phyloP scores from a whole-genome alignment of 441 rosid species.

The Gossypium trilobum region DNA sequence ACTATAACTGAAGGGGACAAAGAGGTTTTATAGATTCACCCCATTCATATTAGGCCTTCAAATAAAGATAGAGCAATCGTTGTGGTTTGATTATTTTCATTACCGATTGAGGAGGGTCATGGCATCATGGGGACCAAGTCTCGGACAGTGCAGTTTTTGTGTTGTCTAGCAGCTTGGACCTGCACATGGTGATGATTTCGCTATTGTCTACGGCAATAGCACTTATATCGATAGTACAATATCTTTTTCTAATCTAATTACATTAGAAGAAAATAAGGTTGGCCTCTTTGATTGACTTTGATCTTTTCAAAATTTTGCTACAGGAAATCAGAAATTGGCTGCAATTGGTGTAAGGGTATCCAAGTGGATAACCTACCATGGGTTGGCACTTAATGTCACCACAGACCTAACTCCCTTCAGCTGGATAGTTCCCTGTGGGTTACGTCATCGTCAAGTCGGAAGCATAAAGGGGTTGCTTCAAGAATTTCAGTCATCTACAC shows the following conservation, averaged over 20 bases:
- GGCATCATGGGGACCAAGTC: background rate
- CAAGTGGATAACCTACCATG: constrained; percentile 73
- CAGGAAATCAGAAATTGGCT: constrained; percentile 70
- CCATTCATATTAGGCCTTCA: background rate
- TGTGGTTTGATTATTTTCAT: no score
- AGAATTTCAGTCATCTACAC: constrained; percentile 13
- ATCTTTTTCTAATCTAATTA: constrained; percentile 8
- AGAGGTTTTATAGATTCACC: background rate
- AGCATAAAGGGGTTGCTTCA: constrained; percentile 43
- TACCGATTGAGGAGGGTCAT: background rate
- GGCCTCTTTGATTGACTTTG: background rate
- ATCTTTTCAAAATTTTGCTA: constrained; percentile 15
- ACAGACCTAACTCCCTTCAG: constrained; percentile 64
- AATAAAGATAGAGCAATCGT: no score
- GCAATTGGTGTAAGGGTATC: constrained; percentile 72
- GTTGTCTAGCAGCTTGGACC: background rate
- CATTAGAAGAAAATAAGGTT: background rate
- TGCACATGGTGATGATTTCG: background rate
- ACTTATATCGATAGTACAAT: background rate
- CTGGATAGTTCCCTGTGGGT: constrained; percentile 77
- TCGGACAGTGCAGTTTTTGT: background rate
- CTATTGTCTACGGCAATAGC: background rate
- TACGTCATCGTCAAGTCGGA: constrained; percentile 57
- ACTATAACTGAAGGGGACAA: background rate
- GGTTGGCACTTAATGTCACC: constrained; percentile 72